Conservation (phyloP, 2,329 filamentous ascomycete species). For the Fusarium subglutinans region DNA sequence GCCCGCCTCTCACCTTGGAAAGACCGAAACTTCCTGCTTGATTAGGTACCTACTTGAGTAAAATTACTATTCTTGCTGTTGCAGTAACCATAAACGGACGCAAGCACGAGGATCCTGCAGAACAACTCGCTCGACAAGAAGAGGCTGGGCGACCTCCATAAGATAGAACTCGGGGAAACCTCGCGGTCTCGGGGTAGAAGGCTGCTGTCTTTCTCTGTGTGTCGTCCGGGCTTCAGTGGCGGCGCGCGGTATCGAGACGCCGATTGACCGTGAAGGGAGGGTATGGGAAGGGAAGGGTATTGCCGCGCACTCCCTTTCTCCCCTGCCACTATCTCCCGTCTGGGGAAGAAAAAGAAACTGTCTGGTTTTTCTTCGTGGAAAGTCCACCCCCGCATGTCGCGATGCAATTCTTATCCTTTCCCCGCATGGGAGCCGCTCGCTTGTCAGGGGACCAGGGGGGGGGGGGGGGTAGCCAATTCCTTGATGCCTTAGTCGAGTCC, state of each 20-base stretch:
- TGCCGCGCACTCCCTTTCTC: background rate
- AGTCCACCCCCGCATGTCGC: slow-evolving; percentile 38
- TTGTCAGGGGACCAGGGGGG: slow-evolving; percentile 25
- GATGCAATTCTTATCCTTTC: slow-evolving; percentile 28
- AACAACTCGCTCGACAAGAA: background rate
- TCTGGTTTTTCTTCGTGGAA: slow-evolving; percentile 3
- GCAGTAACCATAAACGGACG: slow-evolving; percentile 2
- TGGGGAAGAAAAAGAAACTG: slow-evolving; percentile 19
- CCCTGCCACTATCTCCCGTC: slow-evolving; percentile 11
- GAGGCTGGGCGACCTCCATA: background rate
- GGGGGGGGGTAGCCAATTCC: slow-evolving; percentile 7
- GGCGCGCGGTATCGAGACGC: slow-evolving; percentile 27
- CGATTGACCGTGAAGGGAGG: slow-evolving; percentile 26
- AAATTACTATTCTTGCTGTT: slow-evolving; percentile 23
- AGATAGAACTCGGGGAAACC: slow-evolving; percentile 24
- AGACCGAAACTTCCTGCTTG: slow-evolving; percentile 24
- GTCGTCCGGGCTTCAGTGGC: slow-evolving; percentile 2
- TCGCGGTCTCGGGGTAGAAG: slow-evolving; percentile 26
- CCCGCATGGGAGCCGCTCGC: slow-evolving; percentile 40
- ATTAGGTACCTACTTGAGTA: slow-evolving; percentile 12
- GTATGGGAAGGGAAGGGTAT: background rate
- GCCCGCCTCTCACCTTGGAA: slow-evolving; percentile 27
- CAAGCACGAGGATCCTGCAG: background rate
- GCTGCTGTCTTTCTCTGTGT: background rate
- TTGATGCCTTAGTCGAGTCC: background rate